phyloP scores from a whole-genome alignment of 202 grass and related monocot genomes.

The Panicum virgatum region DNA sequence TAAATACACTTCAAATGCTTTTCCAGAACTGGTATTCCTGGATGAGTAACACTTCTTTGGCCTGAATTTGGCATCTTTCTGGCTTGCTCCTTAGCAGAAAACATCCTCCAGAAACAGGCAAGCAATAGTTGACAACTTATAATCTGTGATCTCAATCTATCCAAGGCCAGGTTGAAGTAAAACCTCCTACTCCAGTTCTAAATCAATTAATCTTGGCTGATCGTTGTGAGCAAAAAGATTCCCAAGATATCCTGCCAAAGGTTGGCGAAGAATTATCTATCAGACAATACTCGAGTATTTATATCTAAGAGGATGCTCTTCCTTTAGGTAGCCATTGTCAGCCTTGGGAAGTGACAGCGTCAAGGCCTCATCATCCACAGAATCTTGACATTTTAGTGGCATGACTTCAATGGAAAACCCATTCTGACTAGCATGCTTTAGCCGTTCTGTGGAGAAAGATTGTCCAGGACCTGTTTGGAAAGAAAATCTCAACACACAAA shows the following conservation, averaged over 20 bases:
- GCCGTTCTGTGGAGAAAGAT: slow-evolving; percentile 32
- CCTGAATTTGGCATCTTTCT: slow-evolving; percentile 16
- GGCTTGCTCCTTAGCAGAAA: neutral
- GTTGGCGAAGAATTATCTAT: slow-evolving; percentile 8
- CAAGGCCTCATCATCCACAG: slow-evolving; percentile 40
- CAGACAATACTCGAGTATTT: slow-evolving; percentile 42
- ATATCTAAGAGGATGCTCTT: slow-evolving; percentile 51
- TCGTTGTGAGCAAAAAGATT: slow-evolving; percentile 16
- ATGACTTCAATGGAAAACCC: slow-evolving; percentile 50
- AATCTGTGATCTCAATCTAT: slow-evolving; percentile 16
- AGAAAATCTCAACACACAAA: slow-evolving; percentile 17
- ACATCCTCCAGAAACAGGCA: slow-evolving; percentile 27
- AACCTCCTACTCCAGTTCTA: slow-evolving; percentile 29
- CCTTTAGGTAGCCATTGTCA: slow-evolving; percentile 32
- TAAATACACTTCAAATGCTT: slow-evolving; percentile 27
- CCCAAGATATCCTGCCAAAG: slow-evolving; percentile 8
- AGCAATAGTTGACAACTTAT: slow-evolving; percentile 14
- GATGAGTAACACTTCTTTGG: slow-evolving; percentile 19
- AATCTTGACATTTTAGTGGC: slow-evolving; percentile 60
- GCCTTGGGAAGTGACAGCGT: slow-evolving; percentile 41
- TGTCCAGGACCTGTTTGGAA: slow-evolving; percentile 47
- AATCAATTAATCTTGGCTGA: slow-evolving; percentile 34
- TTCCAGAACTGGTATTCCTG: slow-evolving; percentile 19
- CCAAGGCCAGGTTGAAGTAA: slow-evolving; percentile 10
- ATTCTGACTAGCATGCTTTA: slow-evolving; percentile 42